Conservation (phyloP, 2,329 filamentous ascomycete species). For the Aspergillus ochraceus region DNA sequence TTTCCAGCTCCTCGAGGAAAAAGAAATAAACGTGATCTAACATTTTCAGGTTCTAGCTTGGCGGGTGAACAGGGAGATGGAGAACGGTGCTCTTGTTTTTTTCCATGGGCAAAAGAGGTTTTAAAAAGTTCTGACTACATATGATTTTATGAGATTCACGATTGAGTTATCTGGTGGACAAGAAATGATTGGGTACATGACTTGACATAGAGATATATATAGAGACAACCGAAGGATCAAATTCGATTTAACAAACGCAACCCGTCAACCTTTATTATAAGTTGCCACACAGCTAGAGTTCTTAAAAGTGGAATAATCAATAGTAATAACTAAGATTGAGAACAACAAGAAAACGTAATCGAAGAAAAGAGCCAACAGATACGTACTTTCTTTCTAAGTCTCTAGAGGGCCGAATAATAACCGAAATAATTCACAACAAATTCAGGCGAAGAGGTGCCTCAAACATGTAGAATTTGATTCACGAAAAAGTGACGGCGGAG, state of each 20-base stretch:
- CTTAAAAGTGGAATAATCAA: neutral
- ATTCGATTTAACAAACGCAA: neutral
- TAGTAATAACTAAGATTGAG: no score
- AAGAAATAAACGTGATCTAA: slow-evolving; percentile 31
- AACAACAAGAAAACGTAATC: no score
- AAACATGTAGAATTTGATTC: no score
- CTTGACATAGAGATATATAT: neutral
- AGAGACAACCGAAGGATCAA: neutral
- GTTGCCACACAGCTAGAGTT: neutral
- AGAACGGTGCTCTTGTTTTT: neutral
- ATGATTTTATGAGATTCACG: slow-evolving; percentile 31
- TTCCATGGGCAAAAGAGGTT: neutral
- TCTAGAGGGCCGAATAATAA: no score
- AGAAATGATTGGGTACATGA: slow-evolving; percentile 18
- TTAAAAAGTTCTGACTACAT: slow-evolving; percentile 17
- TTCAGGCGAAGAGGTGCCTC: no score
- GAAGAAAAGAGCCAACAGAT: no score
- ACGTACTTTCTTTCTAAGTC: no score
- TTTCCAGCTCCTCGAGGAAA: slow-evolving; percentile 33
- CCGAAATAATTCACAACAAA: no score
- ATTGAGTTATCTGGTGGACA: slow-evolving; percentile 11
- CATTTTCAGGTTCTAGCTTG: neutral
- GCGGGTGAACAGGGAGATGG: neutral
- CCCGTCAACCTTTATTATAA: no score
- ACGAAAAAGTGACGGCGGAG: no score